Base-by-base conservation (phyloP, 1,139 yeast genomes). In the Entelexis paramagnoliae region DNA sequence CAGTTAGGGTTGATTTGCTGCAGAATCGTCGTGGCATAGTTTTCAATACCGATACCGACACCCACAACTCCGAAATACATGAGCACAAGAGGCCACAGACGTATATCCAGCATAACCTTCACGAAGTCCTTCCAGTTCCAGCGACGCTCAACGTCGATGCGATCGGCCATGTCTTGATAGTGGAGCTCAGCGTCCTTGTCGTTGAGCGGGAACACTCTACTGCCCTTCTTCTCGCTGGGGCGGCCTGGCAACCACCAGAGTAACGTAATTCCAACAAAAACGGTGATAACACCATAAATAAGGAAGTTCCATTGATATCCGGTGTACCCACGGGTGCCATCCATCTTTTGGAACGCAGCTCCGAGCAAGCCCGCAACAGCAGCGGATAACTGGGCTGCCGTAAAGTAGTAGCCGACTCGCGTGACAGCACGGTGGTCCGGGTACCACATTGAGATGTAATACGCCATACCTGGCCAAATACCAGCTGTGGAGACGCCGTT, bases 1-100 rank as follows among this genome's bases (percentile, higher is more conserved):
- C 85, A 73, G 13, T 63, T 60, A 2, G 91, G 82, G 64, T 83
- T 79, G 59, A 81, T 79, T 10, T 76, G 76, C 49, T 75, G 68
- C 60, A 86, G 81, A 58, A 86, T 80, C n/a, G 93, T 80, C 4
- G 95, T 81, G 2, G 91, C 95, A 68, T 83, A 86, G 19, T 83
- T 91, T 20, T 89, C 88, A 52, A 86, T 71, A 17, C 95, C 95
- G 63, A 76, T 81, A 1, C 95, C 95, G 17, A 87, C 80, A 45
- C 95, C 95, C 19, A 86, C 95, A 16, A 83, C 95, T 9, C 95
- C 95, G 67, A 86, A 87, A 67, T 86, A 86, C 95, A 86, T 86
- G 69, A 86, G 72, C 48, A 84, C 72, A 55, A 86, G 68, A 1
- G 95, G 93, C 91, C 91, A 85, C 44, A 83, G 72, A 59, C 93